phyloP scores from a whole-genome alignment of 805 yeast genomes.

The Isabelozyma heimii region DNA sequence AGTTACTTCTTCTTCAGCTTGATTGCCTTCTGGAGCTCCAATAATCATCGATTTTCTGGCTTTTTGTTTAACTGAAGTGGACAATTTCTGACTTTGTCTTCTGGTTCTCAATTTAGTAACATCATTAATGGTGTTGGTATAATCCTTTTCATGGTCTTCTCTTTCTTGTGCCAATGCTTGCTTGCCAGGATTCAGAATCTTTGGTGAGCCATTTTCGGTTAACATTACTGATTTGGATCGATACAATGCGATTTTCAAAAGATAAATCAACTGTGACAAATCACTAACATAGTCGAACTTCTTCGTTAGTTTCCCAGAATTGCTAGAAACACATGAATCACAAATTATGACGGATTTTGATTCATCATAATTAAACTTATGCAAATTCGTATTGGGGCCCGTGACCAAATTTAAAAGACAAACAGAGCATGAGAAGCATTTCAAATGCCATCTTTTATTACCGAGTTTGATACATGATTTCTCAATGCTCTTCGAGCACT shows the following conservation, averaged over 20 bases:
- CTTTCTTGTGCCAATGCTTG: conserved; percentile 3
- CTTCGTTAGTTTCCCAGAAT: conserved; percentile 28
- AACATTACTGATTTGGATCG: conserved; percentile 65
- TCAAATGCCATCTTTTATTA: conserved; percentile 76
- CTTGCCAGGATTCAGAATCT: neutral
- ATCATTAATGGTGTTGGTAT: conserved; percentile 69
- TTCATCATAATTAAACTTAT: conserved; percentile 47
- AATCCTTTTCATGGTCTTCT: conserved; percentile 42
- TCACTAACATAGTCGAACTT: conserved; percentile 63
- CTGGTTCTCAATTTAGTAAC: conserved; percentile 73
- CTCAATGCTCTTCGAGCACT: conserved; percentile 77
- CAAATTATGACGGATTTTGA: conserved; percentile 46
- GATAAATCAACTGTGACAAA: conserved; percentile 68
- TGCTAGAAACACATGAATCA: conserved; percentile 56
- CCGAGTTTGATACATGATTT: conserved; percentile 67
- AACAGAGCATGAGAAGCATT: conserved; percentile 65
- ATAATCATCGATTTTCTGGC: conserved; percentile 66
- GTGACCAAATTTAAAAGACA: conserved; percentile 42
- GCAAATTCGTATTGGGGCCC: conserved; percentile 24
- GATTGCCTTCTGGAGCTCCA: conserved; percentile 57
- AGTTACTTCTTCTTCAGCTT: conserved; percentile 26
- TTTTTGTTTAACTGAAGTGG: conserved; percentile 53
- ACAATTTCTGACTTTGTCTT: conserved; percentile 60
- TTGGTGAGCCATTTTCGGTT: neutral
- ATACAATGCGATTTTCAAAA: conserved; percentile 80